A percentile compares a stretch with the other conserved stretches of the same genome.
These are phyloP conservation scores for Fusarium globosum DNA, from an alignment of 2,329 filamentous ascomycete species.

Conservation along the genomic window DNA sequence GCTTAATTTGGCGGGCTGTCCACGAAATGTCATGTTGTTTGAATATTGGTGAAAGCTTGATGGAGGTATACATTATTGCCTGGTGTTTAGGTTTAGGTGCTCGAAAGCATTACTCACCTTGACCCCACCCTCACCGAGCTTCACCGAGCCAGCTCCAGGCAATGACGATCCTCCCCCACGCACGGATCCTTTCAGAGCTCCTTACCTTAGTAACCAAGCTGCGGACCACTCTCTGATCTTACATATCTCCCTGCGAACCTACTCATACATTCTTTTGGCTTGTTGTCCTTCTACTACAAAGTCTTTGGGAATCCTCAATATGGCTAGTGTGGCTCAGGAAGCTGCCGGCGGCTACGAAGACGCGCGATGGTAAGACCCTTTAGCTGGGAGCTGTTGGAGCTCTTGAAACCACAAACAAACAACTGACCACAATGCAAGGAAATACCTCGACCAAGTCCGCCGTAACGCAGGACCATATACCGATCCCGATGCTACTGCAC, in stretches of 20 bases:
- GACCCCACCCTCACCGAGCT: constrained; percentile 51
- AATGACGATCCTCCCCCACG: constrained; percentile 38
- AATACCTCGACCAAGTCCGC: constrained; percentile 84
- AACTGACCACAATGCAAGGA: constrained; percentile 63
- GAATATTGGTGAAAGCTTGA: background rate
- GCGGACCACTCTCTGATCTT: constrained; percentile 1
- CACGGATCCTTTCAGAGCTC: constrained; percentile 37
- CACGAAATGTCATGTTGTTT: background rate
- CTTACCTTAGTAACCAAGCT: constrained; percentile 1
- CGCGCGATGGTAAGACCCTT: constrained; percentile 49
- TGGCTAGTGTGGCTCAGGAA: constrained; percentile 43
- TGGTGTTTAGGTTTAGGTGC: background rate
- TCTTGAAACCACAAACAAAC: constrained; percentile 5
- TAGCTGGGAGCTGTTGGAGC: constrained; percentile 20
- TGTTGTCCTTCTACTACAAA: background rate
- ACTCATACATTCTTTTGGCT: background rate
- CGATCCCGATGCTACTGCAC: constrained; percentile 67
- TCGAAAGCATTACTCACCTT: constrained; percentile 7
- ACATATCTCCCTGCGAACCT: constrained; percentile 2
- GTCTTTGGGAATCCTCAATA: constrained; percentile 16
- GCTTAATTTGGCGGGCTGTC: background rate
- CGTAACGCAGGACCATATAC: constrained; percentile 83
- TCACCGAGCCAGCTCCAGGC: constrained; percentile 45
- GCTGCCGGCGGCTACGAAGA: constrained; percentile 42
- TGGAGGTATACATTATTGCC: background rate